Base-by-base conservation (phyloP, 345 rosid species). In the Aurinia saxatilis region DNA sequence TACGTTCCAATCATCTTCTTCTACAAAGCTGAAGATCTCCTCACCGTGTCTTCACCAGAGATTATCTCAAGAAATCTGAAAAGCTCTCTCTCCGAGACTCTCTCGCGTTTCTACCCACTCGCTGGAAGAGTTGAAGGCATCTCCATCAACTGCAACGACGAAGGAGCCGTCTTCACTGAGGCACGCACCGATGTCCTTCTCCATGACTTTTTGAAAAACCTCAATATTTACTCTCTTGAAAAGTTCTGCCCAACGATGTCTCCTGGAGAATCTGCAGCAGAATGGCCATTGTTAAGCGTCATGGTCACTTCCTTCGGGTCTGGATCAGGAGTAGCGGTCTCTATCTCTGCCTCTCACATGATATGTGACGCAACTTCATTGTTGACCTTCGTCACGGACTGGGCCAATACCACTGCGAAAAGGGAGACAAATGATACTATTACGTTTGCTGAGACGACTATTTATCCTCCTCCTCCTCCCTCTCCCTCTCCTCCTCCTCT, bases 91-190 rank as follows among this genome's bases (percentile, higher is more conserved):
- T n/a, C n/a, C n/a, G n/a, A n/a, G n/a, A n/a, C n/a, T n/a, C n/a
- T n/a, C 4, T 46, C 60, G 12, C 64, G 38, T 6, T 84, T 69
- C 74, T 78, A 76, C 66, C 84, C 82, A 1, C 53, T 82, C 2
- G 75, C 87, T 0, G 90, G 85, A n/a, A 59, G 70, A n/a, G 49
- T 82, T 34, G 73, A 72, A 39, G 73, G 70, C 13, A 15, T 12
- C 5, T 71, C 45, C 8, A 52, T 78, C 6, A 75, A 55, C 6
- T 80, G 83, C 56, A 62, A 70, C 29, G 85, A 82, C 27, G 45
- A 65, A 12, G 85, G 83, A 30, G 72, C 58, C 1, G 64, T 57
- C 8, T 79, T 33, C 62, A 38, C 63, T 0, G 80, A 80, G 48
- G 81, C 83, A 3, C 47, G 42, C 7, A 55, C 73, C 11, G 52